Evolutionary conservation across 192 early-diverging fungal genomes (phyloP), one percentile per base, ranked within the genome.

Genomic region (Diversispora eburnea): DNA sequence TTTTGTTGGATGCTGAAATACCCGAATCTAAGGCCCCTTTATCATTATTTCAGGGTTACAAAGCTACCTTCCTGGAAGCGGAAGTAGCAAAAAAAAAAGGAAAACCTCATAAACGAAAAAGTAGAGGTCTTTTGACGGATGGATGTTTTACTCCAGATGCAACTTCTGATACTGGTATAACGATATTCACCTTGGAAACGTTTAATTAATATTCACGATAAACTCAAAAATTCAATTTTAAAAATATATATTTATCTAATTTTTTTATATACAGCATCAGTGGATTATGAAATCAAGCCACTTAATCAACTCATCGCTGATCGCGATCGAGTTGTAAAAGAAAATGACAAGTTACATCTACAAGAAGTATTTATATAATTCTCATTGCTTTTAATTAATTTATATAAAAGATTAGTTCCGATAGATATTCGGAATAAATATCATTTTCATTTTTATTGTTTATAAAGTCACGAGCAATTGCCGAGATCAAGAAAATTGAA

Each of bases 1-100:
- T 78, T 25, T 61, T 86, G 5, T 55, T 85, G 19, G 48, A 74
- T 6, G 77, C 79, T 17, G 86, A 86, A 15, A 84, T 88, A 58
- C 86, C 86, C 22, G 86, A 84, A 48, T 77, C 86, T 13, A 80
- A 65, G 15, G 77, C 82, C 10, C 77, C 82, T 5, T 77, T 88
- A 8, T 88, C 87, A 7, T 65, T 88, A 33, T 85, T 86, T 57
- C 83, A 86, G 67, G 83, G 87, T 4, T 88, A 84, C 61, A 80
- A 82, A 22, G 81, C 82, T 15, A 76, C 85, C 12, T 88, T 83
- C 79, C 82, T 84, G 43, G 80, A 78, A 45, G 9, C 48, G 20
- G 22, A 78, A 39, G 7, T 64, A 62, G 8, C 72, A 79, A 60
- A 69, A 55, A 76, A 71, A 48, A 79, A 76, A 63, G 61, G 63